phyloP scores from a whole-genome alignment of 805 yeast genomes.

The Alloascoidea hylecoeti region DNA sequence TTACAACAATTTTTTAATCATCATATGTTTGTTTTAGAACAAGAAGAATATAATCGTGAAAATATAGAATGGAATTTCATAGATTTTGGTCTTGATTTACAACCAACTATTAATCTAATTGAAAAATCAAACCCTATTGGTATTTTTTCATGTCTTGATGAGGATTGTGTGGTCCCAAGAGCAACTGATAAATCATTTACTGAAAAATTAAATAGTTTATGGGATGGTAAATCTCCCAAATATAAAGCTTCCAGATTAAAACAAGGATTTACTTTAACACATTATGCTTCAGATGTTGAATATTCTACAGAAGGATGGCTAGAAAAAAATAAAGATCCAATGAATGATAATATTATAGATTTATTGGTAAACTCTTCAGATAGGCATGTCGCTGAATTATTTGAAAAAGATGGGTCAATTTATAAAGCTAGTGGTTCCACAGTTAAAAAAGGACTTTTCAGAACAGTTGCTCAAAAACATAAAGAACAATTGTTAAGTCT shows the following conservation, averaged over 20 bases:
- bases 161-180: constrained; percentile 90
- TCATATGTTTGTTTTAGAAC: constrained; percentile 90
- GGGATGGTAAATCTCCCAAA: constrained; percentile 38
- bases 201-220: constrained; percentile 57
- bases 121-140: constrained; percentile 70
- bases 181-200: constrained; percentile 75
- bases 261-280: constrained; percentile 72
- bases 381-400: constrained; percentile 39
- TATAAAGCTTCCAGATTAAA: constrained; percentile 63
- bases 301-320: constrained; percentile 89
- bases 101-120: constrained; percentile 86
- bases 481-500: constrained; percentile 67
- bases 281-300: constrained; percentile 95
- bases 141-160: constrained; percentile 75
- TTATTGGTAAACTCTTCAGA: constrained; percentile 46
- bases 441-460: constrained; percentile 27
- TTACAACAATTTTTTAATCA: constrained; percentile 96
- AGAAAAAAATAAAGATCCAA: constrained; percentile 87
- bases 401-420: constrained; percentile 21
- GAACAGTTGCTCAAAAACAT: constrained; percentile 82
- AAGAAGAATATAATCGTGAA: constrained; percentile 90
- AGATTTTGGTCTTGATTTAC: constrained; percentile 90
- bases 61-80: constrained; percentile 88
- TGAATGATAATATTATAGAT: constrained; percentile 58
- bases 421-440: constrained; percentile 10